phyloP scores from a whole-genome alignment of 352 stramenopile species.

The Globisporangium iwayamae region DNA sequence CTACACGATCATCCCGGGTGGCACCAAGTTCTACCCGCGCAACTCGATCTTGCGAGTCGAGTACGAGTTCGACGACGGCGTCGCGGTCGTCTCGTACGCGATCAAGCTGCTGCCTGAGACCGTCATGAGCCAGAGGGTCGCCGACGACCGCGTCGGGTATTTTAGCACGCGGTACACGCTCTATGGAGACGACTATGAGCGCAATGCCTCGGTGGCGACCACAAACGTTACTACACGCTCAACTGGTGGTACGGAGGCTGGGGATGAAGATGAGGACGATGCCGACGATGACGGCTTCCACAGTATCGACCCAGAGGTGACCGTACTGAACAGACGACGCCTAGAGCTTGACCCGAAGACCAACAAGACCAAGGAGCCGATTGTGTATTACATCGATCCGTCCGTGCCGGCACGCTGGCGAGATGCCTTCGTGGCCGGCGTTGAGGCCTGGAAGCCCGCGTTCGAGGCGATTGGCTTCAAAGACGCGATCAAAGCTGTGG shows the following conservation, averaged over 20 bases:
- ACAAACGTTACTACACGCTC: background rate
- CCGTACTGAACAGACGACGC: slow-evolving; percentile 67
- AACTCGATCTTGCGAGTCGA: slow-evolving; percentile 76
- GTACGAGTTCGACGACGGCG: slow-evolving; percentile 57
- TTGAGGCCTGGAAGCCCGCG: slow-evolving; percentile 72
- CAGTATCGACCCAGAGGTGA: slow-evolving; percentile 53
- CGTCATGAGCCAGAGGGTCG: slow-evolving; percentile 45
- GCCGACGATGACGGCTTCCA: slow-evolving; percentile 33
- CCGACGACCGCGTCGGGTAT: slow-evolving; percentile 80
- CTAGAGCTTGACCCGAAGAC: slow-evolving; percentile 40
- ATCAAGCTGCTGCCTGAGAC: slow-evolving; percentile 68
- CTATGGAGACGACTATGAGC: slow-evolving; percentile 39
- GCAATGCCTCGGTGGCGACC: slow-evolving; percentile 9
- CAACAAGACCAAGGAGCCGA: slow-evolving; percentile 40
- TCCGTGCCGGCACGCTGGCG: slow-evolving; percentile 71
- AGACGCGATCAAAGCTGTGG: slow-evolving; percentile 63
- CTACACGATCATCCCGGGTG: slow-evolving; percentile 24
- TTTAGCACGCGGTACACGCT: slow-evolving; percentile 65
- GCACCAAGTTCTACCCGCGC: slow-evolving; percentile 42
- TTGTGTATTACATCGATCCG: slow-evolving; percentile 84
- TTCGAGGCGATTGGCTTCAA: slow-evolving; percentile 75
- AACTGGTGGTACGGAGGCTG: background rate
- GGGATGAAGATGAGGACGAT: background rate
- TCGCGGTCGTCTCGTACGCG: slow-evolving; percentile 62
- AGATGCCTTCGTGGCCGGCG: slow-evolving; percentile 49